Percentiles rank a stretch among this genome's conserved stretches.
Conservation (phyloP, 2,329 filamentous ascomycete species). For the Aspergillus unguis region DNA sequence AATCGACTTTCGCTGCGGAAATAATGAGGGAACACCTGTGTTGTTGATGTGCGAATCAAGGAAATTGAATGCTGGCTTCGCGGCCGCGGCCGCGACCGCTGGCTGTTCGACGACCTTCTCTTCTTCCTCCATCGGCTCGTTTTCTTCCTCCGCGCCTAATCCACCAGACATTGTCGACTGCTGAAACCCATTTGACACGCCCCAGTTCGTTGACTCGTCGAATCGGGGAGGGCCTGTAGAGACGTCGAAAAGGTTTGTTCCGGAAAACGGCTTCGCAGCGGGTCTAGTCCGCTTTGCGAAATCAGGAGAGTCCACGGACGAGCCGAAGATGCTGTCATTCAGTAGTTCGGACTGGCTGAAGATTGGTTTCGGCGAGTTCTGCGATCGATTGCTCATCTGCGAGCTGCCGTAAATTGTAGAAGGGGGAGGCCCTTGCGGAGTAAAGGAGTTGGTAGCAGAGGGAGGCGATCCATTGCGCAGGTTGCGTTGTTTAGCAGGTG, state of each 20-base stretch:
- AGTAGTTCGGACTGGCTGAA: conserved; percentile 38
- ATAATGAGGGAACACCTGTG: conserved; percentile 18
- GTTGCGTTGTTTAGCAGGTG: conserved; percentile 38
- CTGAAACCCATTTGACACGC: conserved; percentile 23
- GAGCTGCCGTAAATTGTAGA: conserved; percentile 53
- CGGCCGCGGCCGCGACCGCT: conserved; percentile 4
- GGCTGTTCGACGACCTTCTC: conserved; percentile 35
- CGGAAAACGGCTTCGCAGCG: conserved; percentile 21
- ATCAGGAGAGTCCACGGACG: conserved; percentile 35
- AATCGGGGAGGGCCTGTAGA: conserved; percentile 25
- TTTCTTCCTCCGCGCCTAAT: conserved; percentile 32
- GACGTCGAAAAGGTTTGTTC: conserved; percentile 28
- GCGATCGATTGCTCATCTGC: conserved; percentile 39
- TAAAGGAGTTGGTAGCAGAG: conserved; percentile 53
- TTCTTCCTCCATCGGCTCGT: conserved; percentile 39
- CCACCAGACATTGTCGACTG: conserved; percentile 28
- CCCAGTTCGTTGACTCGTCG: conserved; percentile 26
- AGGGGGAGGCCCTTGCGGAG: conserved; percentile 53
- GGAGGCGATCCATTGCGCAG: conserved; percentile 51
- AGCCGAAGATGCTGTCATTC: conserved; percentile 37
- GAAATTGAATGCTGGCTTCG: conserved; percentile 26
- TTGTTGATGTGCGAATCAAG: conserved; percentile 32
- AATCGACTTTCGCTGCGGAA: conserved; percentile 34
- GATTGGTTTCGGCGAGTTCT: conserved; percentile 35
- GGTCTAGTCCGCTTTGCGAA: conserved; percentile 30